Conservation (phyloP, 2,329 filamentous ascomycete genomes). For the Chaetomiaceae sp. region DNA sequence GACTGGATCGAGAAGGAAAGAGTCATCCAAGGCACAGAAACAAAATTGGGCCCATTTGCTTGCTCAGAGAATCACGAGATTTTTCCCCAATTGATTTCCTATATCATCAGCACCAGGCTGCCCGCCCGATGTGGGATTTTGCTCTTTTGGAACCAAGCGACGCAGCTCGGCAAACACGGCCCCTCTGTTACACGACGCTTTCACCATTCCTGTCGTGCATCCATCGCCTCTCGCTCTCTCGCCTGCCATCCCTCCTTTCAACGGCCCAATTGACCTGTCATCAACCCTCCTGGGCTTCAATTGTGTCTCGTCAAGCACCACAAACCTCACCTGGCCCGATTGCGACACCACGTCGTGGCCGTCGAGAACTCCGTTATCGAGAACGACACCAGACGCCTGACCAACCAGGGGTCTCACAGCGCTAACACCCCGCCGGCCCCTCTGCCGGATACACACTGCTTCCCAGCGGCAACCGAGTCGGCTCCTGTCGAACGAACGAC, state of each 20-base stretch:
- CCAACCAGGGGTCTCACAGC: constrained; percentile 8
- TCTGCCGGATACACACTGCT: neutral
- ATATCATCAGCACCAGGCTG: neutral
- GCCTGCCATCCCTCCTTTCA: neutral
- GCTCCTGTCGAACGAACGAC: constrained; percentile 2
- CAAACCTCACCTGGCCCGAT: neutral
- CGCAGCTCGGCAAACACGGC: neutral
- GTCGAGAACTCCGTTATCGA: neutral
- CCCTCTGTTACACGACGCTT: constrained; percentile 6
- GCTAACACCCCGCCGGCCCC: neutral
- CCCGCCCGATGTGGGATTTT: neutral
- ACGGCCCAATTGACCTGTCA: constrained; percentile 1
- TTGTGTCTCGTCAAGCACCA: neutral
- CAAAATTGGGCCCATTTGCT: neutral
- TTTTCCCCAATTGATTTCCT: neutral
- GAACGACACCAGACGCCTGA: constrained; percentile 2
- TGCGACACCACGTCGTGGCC: neutral
- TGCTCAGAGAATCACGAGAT: neutral
- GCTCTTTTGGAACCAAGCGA: too few species aligned
- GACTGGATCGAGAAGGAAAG: constrained; percentile 10
- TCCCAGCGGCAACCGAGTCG: constrained; percentile 7
- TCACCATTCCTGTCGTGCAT: constrained; percentile 3
- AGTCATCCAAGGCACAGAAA: constrained; percentile 22
- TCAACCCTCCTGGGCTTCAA: neutral
- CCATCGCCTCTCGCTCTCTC: neutral